phyloP scores from a whole-genome alignment of 2,329 filamentous ascomycete genomes.

The Trichophyton mentagrophytes region DNA sequence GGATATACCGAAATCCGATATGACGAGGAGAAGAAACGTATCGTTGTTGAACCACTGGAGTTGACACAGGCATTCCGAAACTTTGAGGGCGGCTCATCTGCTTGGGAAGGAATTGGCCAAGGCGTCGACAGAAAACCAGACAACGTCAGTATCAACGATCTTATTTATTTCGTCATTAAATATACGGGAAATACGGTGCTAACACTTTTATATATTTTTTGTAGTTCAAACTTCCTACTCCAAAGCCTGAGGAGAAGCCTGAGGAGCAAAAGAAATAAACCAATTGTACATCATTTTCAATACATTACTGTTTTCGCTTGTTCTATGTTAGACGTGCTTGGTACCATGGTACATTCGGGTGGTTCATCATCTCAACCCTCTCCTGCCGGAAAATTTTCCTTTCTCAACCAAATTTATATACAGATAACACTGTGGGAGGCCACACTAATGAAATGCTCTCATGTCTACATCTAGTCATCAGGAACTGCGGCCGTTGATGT shows the following conservation, averaged over 20 bases:
- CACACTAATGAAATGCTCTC: neutral
- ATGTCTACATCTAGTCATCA: no score
- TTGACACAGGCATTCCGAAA: conserved; percentile 97
- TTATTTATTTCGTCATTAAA: neutral
- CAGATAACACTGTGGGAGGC: neutral
- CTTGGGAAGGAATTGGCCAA: conserved; percentile 56
- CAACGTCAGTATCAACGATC: conserved; percentile 34
- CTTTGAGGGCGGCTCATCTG: conserved; percentile 76
- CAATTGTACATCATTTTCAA: neutral
- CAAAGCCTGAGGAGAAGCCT: conserved; percentile 86
- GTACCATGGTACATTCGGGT: neutral
- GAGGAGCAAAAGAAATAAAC: conserved; percentile 87
- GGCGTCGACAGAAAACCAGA: conserved; percentile 72
- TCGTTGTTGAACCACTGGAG: conserved; percentile 94
- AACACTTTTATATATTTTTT: neutral
- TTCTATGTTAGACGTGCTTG: neutral
- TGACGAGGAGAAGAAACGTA: conserved; percentile 99
- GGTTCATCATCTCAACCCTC: neutral
- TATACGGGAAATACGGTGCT: neutral
- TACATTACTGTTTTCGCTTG: neutral
- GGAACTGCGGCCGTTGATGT: no score
- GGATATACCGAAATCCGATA: conserved; percentile 97
- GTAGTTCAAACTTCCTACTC: conserved; percentile 83
- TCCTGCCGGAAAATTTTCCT: neutral
- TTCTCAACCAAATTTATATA: neutral